These are phyloP conservation scores for Lactifluus hygrophoroides DNA, from an alignment of 768 basidiomycete species.

Conservation along the genomic window DNA sequence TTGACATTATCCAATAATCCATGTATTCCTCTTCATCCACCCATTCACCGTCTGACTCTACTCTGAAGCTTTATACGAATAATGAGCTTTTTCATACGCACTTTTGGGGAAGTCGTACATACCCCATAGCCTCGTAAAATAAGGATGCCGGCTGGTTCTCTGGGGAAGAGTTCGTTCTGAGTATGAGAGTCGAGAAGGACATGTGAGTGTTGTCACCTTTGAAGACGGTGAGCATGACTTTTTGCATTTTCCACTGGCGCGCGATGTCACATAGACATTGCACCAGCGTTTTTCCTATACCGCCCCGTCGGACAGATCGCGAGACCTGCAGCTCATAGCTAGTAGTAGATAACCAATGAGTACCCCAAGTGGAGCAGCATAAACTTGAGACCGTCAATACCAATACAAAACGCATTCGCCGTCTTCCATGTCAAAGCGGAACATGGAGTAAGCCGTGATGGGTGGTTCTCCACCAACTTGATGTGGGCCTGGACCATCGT, in stretches of 20 bases:
- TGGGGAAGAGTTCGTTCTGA: constrained; percentile 21
- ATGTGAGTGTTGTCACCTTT: constrained; percentile 39
- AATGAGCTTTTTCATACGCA: background rate
- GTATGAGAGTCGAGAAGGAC: background rate
- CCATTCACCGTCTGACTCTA: constrained; percentile 21
- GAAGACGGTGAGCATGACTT: constrained; percentile 68
- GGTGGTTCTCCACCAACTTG: constrained; percentile 23
- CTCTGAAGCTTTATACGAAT: background rate
- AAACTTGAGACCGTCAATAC: constrained; percentile 30
- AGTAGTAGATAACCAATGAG: background rate
- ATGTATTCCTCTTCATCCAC: constrained; percentile 26
- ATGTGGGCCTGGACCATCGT: constrained; percentile 14
- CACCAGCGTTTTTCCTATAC: constrained; percentile 52
- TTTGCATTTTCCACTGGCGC: constrained; percentile 48
- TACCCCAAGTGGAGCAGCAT: background rate
- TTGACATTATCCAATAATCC: constrained; percentile 36
- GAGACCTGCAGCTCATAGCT: constrained; percentile 77
- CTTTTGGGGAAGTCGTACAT: constrained; percentile 15
- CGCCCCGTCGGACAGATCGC: constrained; percentile 34
- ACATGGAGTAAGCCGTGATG: constrained; percentile 39
- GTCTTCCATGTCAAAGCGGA: constrained; percentile 68
- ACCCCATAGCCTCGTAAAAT: constrained; percentile 56
- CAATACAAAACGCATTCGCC: constrained; percentile 59
- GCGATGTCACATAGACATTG: constrained; percentile 43
- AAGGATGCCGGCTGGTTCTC: constrained; percentile 37